Base-by-base conservation (phyloP, 805 yeast genomes). In the Suhomyces faveliae region DNA sequence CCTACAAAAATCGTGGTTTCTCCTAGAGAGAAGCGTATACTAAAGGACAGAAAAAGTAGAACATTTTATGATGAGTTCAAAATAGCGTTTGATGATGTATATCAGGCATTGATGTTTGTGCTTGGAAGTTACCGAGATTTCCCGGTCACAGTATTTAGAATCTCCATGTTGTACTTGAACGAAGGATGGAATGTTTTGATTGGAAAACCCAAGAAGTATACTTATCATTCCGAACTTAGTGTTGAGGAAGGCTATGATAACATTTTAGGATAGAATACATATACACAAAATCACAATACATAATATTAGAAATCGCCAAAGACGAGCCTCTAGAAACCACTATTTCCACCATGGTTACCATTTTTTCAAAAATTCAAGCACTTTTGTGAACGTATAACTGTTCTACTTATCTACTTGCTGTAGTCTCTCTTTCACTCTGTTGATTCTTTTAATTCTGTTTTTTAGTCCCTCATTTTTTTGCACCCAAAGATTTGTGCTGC, bases 151-250 rank as follows among this genome's bases (percentile, higher is more conserved):
- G 35, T 87, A 1, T 80, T 77, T 67, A 75, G 78, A 30, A 53
- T 80, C 47, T 53, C 68, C 8, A 54, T 89, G 42, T 68, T 74
- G 46, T 72, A 81, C 51, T 40, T 79, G 30, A 77, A 76, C 49
- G 69, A 73, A 35, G 74, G 79, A 63, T 92, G 97, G 97, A 83
- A 85, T 59, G 63, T 62, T 30, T 87, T 89, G 60, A 75, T 89
- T 47, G 96, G 96, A n/a, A 77, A 75, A 38, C 69, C 62, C 4
- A 25, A 23, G 22, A 29, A 19, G 10, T 50, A 40, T 37, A 45
- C 45, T 7, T 42, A 42, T 20, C 39, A 42, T 13, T 42, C 44
- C 5, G 44, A 20, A 20, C 44, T 42, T 15, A 33, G 21, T 17
- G 33, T 17, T 12, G 37, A 33, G 21, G 37, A 33, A 17, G 21